phyloP scores from a whole-genome alignment of 2,329 filamentous ascomycete genomes.

The Venturia pyrina region DNA sequence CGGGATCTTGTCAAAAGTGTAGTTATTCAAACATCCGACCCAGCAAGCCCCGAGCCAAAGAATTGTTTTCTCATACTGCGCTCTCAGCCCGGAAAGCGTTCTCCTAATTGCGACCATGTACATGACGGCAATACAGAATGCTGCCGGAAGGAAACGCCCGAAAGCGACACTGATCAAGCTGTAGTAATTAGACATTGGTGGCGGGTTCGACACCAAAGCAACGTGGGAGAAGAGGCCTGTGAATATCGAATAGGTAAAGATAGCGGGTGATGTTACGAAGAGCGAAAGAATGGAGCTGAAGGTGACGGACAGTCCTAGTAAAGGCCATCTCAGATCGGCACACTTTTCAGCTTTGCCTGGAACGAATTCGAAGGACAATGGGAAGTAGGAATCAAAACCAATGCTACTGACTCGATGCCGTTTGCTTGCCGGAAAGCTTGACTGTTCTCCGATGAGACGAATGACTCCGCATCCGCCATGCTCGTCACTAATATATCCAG shows the following conservation, averaged over 20 bases:
- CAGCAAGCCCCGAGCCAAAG: constrained; percentile 86
- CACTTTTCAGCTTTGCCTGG: constrained; percentile 55
- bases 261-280: constrained; percentile 65
- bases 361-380: constrained; percentile 73
- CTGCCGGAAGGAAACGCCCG: constrained; percentile 75
- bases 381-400: constrained; percentile 80
- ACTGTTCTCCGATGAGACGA: constrained; percentile 57
- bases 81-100: constrained; percentile 60
- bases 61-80: constrained; percentile 81
- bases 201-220: constrained; percentile 80
- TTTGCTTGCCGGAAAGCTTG: constrained; percentile 52
- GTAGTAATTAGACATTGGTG: constrained; percentile 55
- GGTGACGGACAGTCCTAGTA: constrained; percentile 69
- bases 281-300: constrained; percentile 72
- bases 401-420: constrained; percentile 68
- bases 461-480: constrained; percentile 77
- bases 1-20: constrained; percentile 89
- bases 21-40: constrained; percentile 86
- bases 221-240: constrained; percentile 80
- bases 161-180: constrained; percentile 67
- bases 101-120: constrained; percentile 73
- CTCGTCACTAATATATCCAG: constrained; percentile 62
- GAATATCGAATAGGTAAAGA: constrained; percentile 82
- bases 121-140: constrained; percentile 79
- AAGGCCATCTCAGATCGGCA: constrained; percentile 70